Conservation (phyloP, 495 filamentous ascomycete species). For the Penicillium riverlandense region DNA sequence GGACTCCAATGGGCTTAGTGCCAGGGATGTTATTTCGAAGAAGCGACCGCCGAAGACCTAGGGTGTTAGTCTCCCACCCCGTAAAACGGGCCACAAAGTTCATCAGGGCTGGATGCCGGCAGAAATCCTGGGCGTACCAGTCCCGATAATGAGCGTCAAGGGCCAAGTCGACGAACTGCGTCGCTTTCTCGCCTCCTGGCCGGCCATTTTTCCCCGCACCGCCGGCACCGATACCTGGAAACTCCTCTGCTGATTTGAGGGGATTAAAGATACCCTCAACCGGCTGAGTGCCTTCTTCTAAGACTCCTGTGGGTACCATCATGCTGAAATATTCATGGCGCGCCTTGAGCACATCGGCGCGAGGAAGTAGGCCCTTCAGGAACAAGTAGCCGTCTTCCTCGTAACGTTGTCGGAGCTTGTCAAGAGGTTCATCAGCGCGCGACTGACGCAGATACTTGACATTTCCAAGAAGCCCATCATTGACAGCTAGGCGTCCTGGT, state of each 20-base stretch:
- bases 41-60: constrained; percentile 40
- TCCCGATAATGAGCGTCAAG: constrained; percentile 50
- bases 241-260: constrained; percentile 36
- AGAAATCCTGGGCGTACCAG: constrained; percentile 52
- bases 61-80: constrained; percentile 46
- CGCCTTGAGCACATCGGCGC: constrained; percentile 47
- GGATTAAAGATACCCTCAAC: constrained; percentile 48
- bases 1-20: constrained; percentile 52
- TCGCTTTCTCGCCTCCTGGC: constrained; percentile 36
- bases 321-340: constrained; percentile 51
- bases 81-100: constrained; percentile 47
- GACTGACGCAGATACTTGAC: constrained; percentile 37
- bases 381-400: constrained; percentile 55
- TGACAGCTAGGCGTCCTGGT: constrained; percentile 23
- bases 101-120: constrained; percentile 45
- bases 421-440: constrained; percentile 25
- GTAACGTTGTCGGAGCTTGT: constrained; percentile 44
- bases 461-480: constrained; percentile 46
- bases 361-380: constrained; percentile 51
- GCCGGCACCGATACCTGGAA: constrained; percentile 53
- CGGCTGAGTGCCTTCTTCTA: constrained; percentile 36
- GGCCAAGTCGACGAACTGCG: constrained; percentile 45
- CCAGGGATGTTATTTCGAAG: constrained; percentile 54
- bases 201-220: constrained; percentile 37
- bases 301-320: constrained; percentile 46